Percentiles rank a stretch among this genome's conserved stretches.
Evolutionary conservation across 2,329 filamentous ascomycete genomes (phyloP).

Genomic region (Pleomassaria siparia): DNA sequence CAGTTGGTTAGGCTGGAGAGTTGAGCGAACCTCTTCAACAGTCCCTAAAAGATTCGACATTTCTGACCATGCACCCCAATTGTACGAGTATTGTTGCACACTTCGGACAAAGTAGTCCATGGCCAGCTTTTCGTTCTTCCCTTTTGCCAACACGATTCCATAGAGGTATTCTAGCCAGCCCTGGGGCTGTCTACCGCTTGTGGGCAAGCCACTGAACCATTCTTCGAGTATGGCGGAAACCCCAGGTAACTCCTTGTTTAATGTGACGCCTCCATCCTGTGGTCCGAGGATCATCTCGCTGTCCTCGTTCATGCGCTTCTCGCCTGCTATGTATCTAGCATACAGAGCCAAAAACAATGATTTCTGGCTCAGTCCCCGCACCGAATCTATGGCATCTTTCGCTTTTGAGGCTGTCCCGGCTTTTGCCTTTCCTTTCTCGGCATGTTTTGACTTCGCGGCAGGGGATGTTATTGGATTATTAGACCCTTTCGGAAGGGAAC

Average conservation of each 20-base stretch:
- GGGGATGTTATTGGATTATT: constrained; percentile 51
- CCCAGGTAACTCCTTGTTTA: constrained; percentile 80
- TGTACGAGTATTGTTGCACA: constrained; percentile 87
- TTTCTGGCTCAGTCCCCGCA: constrained; percentile 74
- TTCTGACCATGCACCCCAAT: constrained; percentile 97
- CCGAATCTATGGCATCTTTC: constrained; percentile 34
- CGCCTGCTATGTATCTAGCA: constrained; percentile 87
- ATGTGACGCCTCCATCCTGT: constrained; percentile 78
- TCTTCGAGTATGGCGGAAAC: constrained; percentile 75
- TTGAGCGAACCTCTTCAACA: constrained; percentile 69
- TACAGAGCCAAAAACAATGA: constrained; percentile 91
- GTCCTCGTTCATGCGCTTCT: constrained; percentile 95
- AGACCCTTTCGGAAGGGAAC: constrained; percentile 71
- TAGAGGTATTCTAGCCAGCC: constrained; percentile 97
- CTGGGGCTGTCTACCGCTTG: constrained; percentile 66
- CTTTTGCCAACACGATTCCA: constrained; percentile 84
- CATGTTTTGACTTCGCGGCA: constrained; percentile 37
- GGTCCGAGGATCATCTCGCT: constrained; percentile 97
- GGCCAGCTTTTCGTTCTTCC: constrained; percentile 84
- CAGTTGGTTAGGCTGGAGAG: constrained; percentile 22
- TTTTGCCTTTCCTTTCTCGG: constrained; percentile 63
- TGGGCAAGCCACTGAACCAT: constrained; percentile 70
- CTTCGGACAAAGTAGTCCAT: constrained; percentile 85
- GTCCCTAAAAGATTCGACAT: constrained; percentile 77
- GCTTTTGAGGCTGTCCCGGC: constrained; percentile 42